phyloP scores from a whole-genome alignment of 2,329 filamentous ascomycete genomes.

The Gaeumannomyces tritici region DNA sequence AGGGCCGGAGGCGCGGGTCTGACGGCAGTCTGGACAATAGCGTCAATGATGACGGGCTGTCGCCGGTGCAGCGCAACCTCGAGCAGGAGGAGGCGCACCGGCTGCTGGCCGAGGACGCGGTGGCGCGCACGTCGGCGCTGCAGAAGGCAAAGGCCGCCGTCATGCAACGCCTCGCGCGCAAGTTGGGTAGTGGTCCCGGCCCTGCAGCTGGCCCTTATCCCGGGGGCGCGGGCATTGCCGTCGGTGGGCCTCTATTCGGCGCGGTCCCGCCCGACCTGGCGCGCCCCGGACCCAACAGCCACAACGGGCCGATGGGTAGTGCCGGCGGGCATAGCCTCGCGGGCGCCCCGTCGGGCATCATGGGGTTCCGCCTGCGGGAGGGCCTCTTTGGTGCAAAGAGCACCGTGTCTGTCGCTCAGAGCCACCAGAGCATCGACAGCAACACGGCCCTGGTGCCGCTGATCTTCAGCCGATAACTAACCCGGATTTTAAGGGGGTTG shows the following conservation, averaged over 20 bases:
- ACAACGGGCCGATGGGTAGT: not conserved
- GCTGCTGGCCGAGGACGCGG: slow-evolving; percentile 46
- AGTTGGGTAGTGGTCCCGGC: slow-evolving; percentile 24
- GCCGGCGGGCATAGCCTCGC: too few species aligned
- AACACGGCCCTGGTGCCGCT: slow-evolving; percentile 47
- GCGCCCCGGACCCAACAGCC: not conserved
- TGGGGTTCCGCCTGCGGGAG: slow-evolving; percentile 28
- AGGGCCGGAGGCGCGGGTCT: not conserved
- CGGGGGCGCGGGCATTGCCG: not conserved
- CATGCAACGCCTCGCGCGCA: slow-evolving; percentile 45
- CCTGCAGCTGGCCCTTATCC: not conserved
- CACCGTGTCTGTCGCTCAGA: slow-evolving; percentile 6
- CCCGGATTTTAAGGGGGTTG: not conserved
- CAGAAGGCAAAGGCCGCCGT: slow-evolving; percentile 52
- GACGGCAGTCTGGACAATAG: not conserved
- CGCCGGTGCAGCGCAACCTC: slow-evolving; percentile 48
- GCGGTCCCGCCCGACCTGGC: too few species aligned
- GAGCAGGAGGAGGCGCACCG: slow-evolving; percentile 46
- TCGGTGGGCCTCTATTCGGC: not conserved
- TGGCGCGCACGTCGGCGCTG: slow-evolving; percentile 43
- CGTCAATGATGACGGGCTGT: slow-evolving; percentile 33
- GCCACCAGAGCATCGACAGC: slow-evolving; percentile 36
- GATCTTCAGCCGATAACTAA: slow-evolving; percentile 41
- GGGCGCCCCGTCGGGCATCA: slow-evolving; percentile 19
- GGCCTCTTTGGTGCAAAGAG: slow-evolving; percentile 25